Base-by-base conservation (phyloP, 2,329 filamentous ascomycete species). In the Trichothecium roseum region DNA sequence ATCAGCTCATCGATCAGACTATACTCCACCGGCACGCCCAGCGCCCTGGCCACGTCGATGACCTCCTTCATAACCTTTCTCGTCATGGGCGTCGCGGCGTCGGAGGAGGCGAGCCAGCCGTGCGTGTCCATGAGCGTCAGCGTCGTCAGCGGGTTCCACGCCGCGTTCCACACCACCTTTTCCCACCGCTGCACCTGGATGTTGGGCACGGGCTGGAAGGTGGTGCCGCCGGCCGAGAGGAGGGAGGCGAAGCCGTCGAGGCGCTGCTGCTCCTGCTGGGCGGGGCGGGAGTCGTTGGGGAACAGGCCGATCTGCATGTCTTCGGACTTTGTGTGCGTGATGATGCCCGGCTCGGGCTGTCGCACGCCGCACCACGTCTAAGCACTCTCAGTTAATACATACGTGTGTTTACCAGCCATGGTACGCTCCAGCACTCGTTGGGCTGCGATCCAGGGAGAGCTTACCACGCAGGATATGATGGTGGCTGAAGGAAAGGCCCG, bases 111-210 rank as follows among this genome's bases (percentile, higher is more conserved):
- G 1, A 77, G 52, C 47, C 74, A 69, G 0, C 62, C 49, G 1
- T 68, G 63, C 15, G 74, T 74, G 38, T 70, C 65, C 29, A 63
- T 60, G 1, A 68, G 60, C 0, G 71, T 68, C 2, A 78, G 54
- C 0, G 74, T 72, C 29, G 70, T 75, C 26, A 77, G 60, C 0
- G 74, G 68, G 43, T 80, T 80, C 68, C 72, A 78, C 0, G 69
- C 63, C 2, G 67, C 73, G 46, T 80, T 80, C 51, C 74, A 59
- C 0, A 78, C 55, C 1, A 79, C 61, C 50, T 80, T 81, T 35
- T 62, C 60, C 74, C 74, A 80, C 7, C 74, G 63, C 35, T 69
- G 63, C 0, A 62, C 49, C 42, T 80, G 73, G 8, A 81, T 62
- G 40, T 79, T 63, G 4, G 64, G 58, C 27, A 68, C 60, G 5